These are phyloP conservation scores for Neurospora africana DNA, from an alignment of 495 filamentous ascomycete species.

Conservation along the genomic window DNA sequence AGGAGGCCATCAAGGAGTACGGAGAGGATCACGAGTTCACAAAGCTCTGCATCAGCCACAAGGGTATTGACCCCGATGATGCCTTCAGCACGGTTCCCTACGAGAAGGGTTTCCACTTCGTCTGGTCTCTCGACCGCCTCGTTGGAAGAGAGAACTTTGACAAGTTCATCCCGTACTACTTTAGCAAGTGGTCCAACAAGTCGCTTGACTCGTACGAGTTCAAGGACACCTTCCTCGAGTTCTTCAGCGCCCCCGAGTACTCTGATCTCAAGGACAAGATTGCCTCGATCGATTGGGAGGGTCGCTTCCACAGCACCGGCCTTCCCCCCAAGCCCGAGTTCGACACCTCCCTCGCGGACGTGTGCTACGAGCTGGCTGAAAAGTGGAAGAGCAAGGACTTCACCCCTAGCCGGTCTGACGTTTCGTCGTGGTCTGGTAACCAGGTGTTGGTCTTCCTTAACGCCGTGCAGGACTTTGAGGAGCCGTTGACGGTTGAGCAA, in stretches of 20 bases:
- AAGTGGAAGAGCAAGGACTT: slow-evolving; percentile 65
- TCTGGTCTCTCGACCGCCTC: slow-evolving; percentile 76
- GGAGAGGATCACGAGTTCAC: slow-evolving; percentile 85
- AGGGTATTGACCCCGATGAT: slow-evolving; percentile 89
- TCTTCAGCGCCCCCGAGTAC: slow-evolving; percentile 61
- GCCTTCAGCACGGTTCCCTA: slow-evolving; percentile 83
- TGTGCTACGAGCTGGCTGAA: slow-evolving; percentile 68
- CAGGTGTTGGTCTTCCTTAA: slow-evolving; percentile 89
- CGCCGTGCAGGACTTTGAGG: slow-evolving; percentile 51
- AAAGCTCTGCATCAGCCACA: slow-evolving; percentile 74
- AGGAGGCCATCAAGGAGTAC: slow-evolving; percentile 65
- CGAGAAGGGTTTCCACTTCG: slow-evolving; percentile 49
- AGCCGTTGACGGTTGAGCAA: slow-evolving; percentile 48
- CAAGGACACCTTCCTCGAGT: slow-evolving; percentile 72
- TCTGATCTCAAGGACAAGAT: slow-evolving; percentile 53
- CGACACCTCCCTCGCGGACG: slow-evolving; percentile 77
- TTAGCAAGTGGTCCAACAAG: slow-evolving; percentile 65
- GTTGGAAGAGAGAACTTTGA: slow-evolving; percentile 82
- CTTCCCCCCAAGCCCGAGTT: slow-evolving; percentile 83
- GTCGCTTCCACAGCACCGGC: slow-evolving; percentile 74
- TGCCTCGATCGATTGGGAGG: slow-evolving; percentile 72
- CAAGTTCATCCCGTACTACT: slow-evolving; percentile 91
- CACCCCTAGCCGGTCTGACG: slow-evolving; percentile 55
- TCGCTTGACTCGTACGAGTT: slow-evolving; percentile 91
- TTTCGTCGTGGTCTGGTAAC: slow-evolving; percentile 64